Conservation (phyloP, 2,329 filamentous ascomycete genomes). For the Onygenales sp. region DNA sequence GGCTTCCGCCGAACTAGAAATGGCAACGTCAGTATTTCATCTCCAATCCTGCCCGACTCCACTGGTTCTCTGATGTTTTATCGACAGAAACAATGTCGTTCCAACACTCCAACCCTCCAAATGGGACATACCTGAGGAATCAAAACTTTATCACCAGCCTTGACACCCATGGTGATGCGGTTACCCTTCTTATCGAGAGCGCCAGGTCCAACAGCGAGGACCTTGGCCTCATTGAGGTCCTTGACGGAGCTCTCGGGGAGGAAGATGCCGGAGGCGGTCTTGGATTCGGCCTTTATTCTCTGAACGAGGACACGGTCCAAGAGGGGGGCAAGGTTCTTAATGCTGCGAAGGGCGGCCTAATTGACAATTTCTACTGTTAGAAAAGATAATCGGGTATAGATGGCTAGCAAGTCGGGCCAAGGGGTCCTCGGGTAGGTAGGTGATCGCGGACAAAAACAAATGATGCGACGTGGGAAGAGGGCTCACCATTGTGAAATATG, state of each 20-base stretch:
- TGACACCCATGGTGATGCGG: slow-evolving; percentile 73
- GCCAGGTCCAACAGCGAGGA: slow-evolving; percentile 89
- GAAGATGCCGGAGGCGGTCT: slow-evolving; percentile 95
- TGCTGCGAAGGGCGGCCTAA: slow-evolving; percentile 67
- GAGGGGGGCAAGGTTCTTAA: slow-evolving; percentile 89
- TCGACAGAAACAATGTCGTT: too few relatives aligned
- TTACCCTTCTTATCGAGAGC: slow-evolving; percentile 80
- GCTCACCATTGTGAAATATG: background rate
- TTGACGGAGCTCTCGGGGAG: slow-evolving; percentile 94
- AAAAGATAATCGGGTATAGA: background rate
- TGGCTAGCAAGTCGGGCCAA: background rate
- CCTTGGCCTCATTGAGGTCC: slow-evolving; percentile 96
- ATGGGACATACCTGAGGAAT: slow-evolving; percentile 72
- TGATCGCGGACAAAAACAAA: background rate
- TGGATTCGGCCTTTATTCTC: slow-evolving; percentile 92
- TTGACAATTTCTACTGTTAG: slow-evolving; percentile 5
- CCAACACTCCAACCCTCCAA: too few relatives aligned
- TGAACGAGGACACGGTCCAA: slow-evolving; percentile 97
- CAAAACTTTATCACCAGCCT: slow-evolving; percentile 80
- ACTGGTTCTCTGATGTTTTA: too few relatives aligned
- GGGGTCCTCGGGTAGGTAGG: background rate
- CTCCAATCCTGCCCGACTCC: slow-evolving; percentile 6
- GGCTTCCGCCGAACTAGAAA: slow-evolving; percentile 75
- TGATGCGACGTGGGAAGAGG: background rate
- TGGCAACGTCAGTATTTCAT: slow-evolving; percentile 1